A percentile compares a stretch with the other conserved stretches of the same genome.
phyloP scores from a whole-genome alignment of 2,329 filamentous ascomycete genomes.

The Aureobasidium sp. region DNA sequence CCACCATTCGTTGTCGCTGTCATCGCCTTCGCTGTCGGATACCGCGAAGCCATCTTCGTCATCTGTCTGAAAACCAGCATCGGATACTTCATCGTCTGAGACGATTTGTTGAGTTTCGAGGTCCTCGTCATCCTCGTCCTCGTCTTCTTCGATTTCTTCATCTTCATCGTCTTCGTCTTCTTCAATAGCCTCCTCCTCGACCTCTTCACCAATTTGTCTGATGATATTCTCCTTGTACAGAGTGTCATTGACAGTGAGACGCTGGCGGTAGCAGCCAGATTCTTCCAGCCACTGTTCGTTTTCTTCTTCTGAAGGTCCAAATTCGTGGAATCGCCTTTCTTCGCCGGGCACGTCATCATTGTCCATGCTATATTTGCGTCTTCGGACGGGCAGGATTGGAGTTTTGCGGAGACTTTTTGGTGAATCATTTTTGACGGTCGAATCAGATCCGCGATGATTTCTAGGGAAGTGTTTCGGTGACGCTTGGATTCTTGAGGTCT shows the following conservation, averaged over 20 bases:
- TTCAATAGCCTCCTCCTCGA: constrained; percentile 76
- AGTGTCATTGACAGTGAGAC: constrained; percentile 83
- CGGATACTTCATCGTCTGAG: constrained; percentile 36
- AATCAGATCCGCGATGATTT: constrained; percentile 43
- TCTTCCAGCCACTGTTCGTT: constrained; percentile 91
- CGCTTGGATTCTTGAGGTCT: constrained; percentile 20
- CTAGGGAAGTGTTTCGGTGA: constrained; percentile 27
- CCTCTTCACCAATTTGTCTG: constrained; percentile 77
- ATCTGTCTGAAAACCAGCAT: constrained; percentile 73
- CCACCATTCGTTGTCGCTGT: constrained; percentile 61
- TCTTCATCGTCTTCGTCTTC: constrained; percentile 55
- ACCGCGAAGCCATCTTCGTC: constrained; percentile 66
- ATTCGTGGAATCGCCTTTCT: constrained; percentile 73
- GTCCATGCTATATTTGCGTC: constrained; percentile 31
- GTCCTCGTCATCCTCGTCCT: constrained; percentile 25
- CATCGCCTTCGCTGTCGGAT: constrained; percentile 61
- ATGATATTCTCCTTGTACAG: constrained; percentile 85
- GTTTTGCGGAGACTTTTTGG: constrained; percentile 38
- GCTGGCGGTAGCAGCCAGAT: constrained; percentile 54
- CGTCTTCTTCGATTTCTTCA: constrained; percentile 50
- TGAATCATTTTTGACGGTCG: constrained; percentile 43
- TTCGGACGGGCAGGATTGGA: constrained; percentile 26
- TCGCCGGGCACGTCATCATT: constrained; percentile 46
- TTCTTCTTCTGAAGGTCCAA: constrained; percentile 72
- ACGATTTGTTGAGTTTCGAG: constrained; percentile 38